Evolutionary conservation across 345 rosid species (phyloP).

Genomic region (Heritiera littoralis): DNA sequence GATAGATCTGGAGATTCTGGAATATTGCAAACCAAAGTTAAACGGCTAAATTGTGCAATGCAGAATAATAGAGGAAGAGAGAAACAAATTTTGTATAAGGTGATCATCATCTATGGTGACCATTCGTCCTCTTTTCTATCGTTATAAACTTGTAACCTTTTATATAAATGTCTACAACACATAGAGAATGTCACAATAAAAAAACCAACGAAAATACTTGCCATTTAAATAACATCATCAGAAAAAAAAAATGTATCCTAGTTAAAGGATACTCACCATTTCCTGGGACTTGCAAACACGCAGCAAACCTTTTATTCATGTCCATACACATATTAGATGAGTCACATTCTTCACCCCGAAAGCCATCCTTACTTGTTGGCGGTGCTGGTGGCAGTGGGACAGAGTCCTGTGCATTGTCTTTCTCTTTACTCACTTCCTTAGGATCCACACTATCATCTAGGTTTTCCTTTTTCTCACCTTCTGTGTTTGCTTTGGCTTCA

Average conservation of each 20-base stretch:
- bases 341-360: conserved; percentile 65
- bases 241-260: not conserved
- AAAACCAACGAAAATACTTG: not conserved
- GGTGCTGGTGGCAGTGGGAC: not conserved
- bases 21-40: conserved; percentile 22
- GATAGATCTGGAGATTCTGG: conserved; percentile 71
- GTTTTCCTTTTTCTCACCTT: conserved; percentile 21
- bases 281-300: conserved; percentile 82
- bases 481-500: conserved; percentile 13
- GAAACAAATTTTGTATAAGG: not conserved
- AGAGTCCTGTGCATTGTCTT: conserved; percentile 14
- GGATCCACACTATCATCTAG: conserved; percentile 12
- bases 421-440: conserved; percentile 24
- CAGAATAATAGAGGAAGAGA: conserved; percentile 2
- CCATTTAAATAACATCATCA: not conserved
- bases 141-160: not conserved
- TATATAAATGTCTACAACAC: not conserved
- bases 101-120: not conserved
- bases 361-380: conserved; percentile 33
- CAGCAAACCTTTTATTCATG: conserved; percentile 54
- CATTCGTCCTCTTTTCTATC: not conserved
- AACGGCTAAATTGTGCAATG: conserved; percentile 17
- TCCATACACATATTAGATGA: conserved; percentile 62
- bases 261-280: conserved; percentile 44
- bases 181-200: not conserved